phyloP scores from a whole-genome alignment of 441 rosid genomes.

The Aleurites moluccanus region DNA sequence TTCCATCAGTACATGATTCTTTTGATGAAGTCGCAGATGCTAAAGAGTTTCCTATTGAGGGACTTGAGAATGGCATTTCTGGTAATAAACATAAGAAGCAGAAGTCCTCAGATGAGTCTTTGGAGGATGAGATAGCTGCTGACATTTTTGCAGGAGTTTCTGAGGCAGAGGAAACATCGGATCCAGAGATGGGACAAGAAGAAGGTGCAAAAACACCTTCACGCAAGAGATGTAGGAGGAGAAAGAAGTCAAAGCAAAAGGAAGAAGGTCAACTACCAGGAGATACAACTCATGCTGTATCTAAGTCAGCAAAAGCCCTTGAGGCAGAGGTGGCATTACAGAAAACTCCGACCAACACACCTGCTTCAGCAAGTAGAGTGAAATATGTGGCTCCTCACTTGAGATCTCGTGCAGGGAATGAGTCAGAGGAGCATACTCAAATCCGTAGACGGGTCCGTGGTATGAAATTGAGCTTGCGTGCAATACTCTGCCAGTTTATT shows the following conservation, averaged over 20 bases:
- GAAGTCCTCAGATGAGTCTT: slow-evolving; percentile 24
- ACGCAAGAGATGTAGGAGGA: slow-evolving; percentile 42
- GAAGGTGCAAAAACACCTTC: slow-evolving; percentile 33
- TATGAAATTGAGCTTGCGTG: slow-evolving; percentile 32
- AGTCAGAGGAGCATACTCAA: slow-evolving; percentile 64
- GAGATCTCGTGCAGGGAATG: slow-evolving; percentile 52
- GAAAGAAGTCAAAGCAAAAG: slow-evolving; percentile 35
- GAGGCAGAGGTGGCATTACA: slow-evolving; percentile 27
- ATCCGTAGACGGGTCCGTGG: slow-evolving; percentile 72
- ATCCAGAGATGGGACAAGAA: slow-evolving; percentile 28
- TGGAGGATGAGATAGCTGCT: slow-evolving; percentile 29
- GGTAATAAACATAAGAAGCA: slow-evolving; percentile 39
- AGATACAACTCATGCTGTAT: slow-evolving; percentile 24
- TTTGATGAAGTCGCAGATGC: slow-evolving; percentile 26
- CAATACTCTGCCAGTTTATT: slow-evolving; percentile 1
- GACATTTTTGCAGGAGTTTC: slow-evolving; percentile 27
- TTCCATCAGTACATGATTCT: slow-evolving; percentile 42
- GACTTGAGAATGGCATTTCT: slow-evolving; percentile 20
- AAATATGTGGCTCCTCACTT: slow-evolving; percentile 78
- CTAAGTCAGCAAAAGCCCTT: slow-evolving; percentile 29
- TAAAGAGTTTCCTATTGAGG: slow-evolving; percentile 25
- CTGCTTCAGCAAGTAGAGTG: slow-evolving; percentile 29
- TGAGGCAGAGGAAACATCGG: slow-evolving; percentile 32
- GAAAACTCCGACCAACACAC: slow-evolving; percentile 28
- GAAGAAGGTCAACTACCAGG: slow-evolving; percentile 25